Base-by-base conservation (phyloP, 2,329 filamentous ascomycete species). In the Mariannaea elegans region DNA sequence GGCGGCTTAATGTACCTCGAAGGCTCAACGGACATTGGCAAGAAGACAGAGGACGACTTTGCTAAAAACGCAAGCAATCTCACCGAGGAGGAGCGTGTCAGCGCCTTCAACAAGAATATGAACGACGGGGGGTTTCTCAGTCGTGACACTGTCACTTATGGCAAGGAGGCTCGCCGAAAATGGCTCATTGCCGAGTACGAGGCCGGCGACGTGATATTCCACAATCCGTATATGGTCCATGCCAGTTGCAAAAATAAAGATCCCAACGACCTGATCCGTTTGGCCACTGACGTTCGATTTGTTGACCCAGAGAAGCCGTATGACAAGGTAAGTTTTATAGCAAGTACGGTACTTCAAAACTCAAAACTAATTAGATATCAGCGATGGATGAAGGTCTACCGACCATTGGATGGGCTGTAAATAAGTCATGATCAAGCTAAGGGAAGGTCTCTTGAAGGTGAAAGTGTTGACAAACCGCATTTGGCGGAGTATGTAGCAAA, bases 101-200 rank as follows among this genome's bases (percentile, higher is more conserved):
- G 61, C 18, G 57, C 61, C 3, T 57, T 63, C 27, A 61, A 63
- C 52, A 53, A 63, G 52, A 61, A 63, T 14, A 63, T 63, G 61
- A 61, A 63, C 7, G 52, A 61, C 4, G 61, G 61, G 2, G 61
- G 57, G 5, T 63, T 63, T 12, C 42, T 61, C 14, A 63, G 61
- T 39, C 42, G 57, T 19, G 61, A 61, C 23, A 61, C 61, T 0
- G 52, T 63, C 13, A 27, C 57, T 9, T 63, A 63, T 12, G 57
- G 60, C 5, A 55, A 52, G 19, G 56, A 62, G 19, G 52, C 60
- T 2, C 42, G 27, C 3, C 48, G 60, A 24, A 62, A 60, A 34
- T 62, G 56, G 60, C 56, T 62, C 16, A 60, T 62, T 18, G 60
- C 60, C 3, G 60, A 62, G 44, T 62, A 62, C 8, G 60, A 60